Base-by-base conservation (phyloP, 345 rosid species). In the Eucalyptus albens region DNA sequence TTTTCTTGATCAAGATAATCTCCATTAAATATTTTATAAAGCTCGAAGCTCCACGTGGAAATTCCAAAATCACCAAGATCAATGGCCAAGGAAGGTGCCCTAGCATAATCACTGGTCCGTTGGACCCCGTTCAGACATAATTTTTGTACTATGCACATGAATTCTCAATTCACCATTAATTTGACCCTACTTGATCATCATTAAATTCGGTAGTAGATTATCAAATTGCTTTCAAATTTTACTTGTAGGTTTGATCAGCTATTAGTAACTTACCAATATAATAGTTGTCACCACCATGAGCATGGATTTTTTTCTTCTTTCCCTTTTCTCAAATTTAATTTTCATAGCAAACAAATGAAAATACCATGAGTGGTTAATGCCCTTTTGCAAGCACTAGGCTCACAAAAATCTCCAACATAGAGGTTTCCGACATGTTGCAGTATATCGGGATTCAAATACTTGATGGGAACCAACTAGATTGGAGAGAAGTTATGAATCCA, bases 41-140 rank as follows among this genome's bases (percentile, higher is more conserved):
- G 19, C 5, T n/a, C 21, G 19, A 65, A 0, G 33, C 31, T 12
- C 4, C 17, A 29, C 72, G 4, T 14, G 0, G 33, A 9, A 13
- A 62, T 29, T 62, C 72, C 72, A 62, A 27, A 65, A 65, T 65
- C 31, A 65, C 37, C 10, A 2, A 65, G 72, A 65, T 65, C 37
- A 14, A 14, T n/a, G 0, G 0, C 37, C 72, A 15, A n/a, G 72
- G 72, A 65, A 65, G 72, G 72, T 0, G 3, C 72, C 69, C 11
- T 0, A n/a, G 72, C 17, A 62, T 13, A 12, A 62, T 13, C 69
- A 29, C 5, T 6, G 69, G 37, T n/a, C 31, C 72, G 16, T 65
- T 65, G 17, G 72, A n/a, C 2, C 72, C 72, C 37, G 19, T n/a
- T 65, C 17, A 29, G 4, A 29, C 37, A 65, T 65, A 65, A 65